Evolutionary conservation across 768 basidiomycete species (phyloP).

Genomic region (Lepiota brunneoincarnata): DNA sequence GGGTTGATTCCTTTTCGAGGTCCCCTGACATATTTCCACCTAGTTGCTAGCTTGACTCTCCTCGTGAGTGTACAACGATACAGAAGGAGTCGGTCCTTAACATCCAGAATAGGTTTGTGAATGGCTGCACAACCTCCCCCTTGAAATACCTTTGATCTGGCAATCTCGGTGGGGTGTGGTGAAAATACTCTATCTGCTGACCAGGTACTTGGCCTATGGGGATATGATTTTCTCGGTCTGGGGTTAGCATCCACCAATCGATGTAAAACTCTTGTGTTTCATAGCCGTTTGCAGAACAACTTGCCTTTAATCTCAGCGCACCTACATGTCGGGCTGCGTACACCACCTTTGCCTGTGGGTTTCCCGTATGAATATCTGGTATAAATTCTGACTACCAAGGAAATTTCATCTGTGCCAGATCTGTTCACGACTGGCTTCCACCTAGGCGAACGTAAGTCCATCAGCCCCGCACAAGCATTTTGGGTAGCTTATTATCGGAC

Average conservation of each 20-base stretch:
- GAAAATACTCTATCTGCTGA: slow-evolving; percentile 3
- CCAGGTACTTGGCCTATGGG: slow-evolving; percentile 1
- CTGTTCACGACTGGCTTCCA: slow-evolving; percentile 1
- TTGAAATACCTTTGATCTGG: not conserved
- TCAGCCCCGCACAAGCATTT: not conserved
- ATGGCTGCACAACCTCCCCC: not conserved
- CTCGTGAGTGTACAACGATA: not conserved
- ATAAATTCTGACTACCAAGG: too few species aligned
- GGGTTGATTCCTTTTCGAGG: not conserved
- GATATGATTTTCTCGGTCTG: slow-evolving; percentile 1
- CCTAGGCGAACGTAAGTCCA: not conserved
- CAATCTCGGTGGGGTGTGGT: not conserved
- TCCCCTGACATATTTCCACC: too few species aligned
- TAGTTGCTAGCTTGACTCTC: not conserved
- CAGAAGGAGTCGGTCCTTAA: not conserved
- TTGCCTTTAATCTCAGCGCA: not conserved
- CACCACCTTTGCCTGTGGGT: slow-evolving; percentile 1
- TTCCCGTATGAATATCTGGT: not conserved
- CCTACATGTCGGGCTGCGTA: not conserved
- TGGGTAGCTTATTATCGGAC: not conserved
- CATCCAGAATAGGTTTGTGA: not conserved
- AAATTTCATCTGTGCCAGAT: not conserved
- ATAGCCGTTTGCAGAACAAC: not conserved
- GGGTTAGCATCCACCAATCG: not conserved
- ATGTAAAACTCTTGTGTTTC: not conserved